A percentile compares a stretch with the other conserved stretches of the same genome.
phyloP scores from a whole-genome alignment of 2,329 filamentous ascomycete genomes.

The Pseudocercospora ulei region DNA sequence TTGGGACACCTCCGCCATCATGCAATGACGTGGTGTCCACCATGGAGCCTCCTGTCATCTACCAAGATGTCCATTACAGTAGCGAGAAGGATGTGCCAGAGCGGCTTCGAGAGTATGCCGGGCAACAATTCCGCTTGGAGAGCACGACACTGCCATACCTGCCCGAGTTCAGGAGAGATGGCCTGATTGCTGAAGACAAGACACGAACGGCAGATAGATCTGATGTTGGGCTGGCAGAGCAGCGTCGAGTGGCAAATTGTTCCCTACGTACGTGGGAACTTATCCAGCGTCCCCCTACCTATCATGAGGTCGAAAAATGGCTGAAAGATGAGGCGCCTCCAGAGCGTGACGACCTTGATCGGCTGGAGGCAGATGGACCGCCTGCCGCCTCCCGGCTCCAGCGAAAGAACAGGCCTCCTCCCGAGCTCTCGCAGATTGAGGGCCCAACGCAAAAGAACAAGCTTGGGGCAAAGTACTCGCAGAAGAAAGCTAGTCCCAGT shows the following conservation, averaged over 20 bases:
- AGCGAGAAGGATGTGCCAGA: conserved; percentile 73
- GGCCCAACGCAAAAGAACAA: conserved; percentile 74
- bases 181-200: conserved; percentile 48
- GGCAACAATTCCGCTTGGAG: conserved; percentile 69
- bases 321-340: conserved; percentile 37
- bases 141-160: conserved; percentile 69
- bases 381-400: conserved; percentile 27
- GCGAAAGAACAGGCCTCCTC: conserved; percentile 31
- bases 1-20: conserved; percentile 37
- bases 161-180: conserved; percentile 51
- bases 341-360: conserved; percentile 17
- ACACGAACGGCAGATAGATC: conserved; percentile 48
- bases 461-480: conserved; percentile 76
- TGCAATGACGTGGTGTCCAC: conserved; percentile 45
- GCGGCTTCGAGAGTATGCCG: conserved; percentile 70
- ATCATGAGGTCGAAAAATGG: conserved; percentile 61
- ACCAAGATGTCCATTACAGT: conserved; percentile 79
- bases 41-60: conserved; percentile 60
- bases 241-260: conserved; percentile 49
- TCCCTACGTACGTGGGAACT: conserved; percentile 68
- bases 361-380: conserved; percentile 30
- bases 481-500: conserved; percentile 62
- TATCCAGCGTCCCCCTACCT: conserved; percentile 58
- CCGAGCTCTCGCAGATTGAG: conserved; percentile 71
- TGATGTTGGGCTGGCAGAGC: conserved; percentile 45